Conservation (phyloP, 2,329 filamentous ascomycete genomes). For the Venturia carpophila region DNA sequence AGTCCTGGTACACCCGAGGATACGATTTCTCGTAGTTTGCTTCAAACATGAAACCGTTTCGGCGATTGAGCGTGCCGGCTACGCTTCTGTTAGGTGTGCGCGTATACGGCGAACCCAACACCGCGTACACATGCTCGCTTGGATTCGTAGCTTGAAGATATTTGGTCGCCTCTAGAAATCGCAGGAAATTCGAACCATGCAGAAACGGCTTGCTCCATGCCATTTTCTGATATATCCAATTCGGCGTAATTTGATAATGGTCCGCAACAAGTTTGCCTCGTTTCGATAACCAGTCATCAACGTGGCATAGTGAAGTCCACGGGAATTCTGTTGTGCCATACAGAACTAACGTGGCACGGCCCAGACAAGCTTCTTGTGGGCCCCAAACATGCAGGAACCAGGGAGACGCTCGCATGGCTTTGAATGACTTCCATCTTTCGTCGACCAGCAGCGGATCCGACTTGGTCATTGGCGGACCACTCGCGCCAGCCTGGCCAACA, state of each 20-base stretch:
- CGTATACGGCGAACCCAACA: slow-evolving; percentile 9
- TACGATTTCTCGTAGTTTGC: background rate
- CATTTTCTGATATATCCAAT: slow-evolving; percentile 9
- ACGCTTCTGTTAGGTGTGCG: background rate
- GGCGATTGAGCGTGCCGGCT: background rate
- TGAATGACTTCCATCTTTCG: slow-evolving; percentile 9
- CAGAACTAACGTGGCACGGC: background rate
- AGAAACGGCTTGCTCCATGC: slow-evolving; percentile 8
- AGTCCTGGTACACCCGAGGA: background rate
- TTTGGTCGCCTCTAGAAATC: slow-evolving; percentile 2
- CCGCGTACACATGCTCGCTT: slow-evolving; percentile 8
- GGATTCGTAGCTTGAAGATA: background rate
- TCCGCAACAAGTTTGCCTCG: slow-evolving; percentile 6
- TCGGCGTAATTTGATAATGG: background rate
- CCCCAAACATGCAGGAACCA: slow-evolving; percentile 14
- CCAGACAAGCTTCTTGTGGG: slow-evolving; percentile 7
- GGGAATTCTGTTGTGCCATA: slow-evolving; percentile 5
- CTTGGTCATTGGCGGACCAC: background rate
- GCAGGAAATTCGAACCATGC: background rate
- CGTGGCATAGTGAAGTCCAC: background rate
- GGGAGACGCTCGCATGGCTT: background rate
- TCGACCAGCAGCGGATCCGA: background rate
- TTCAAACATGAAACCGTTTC: background rate
- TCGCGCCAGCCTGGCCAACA: background rate
- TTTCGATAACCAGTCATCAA: slow-evolving; percentile 4